These are phyloP conservation scores for Zoysia japonica DNA, from an alignment of 176 grass and related monocot genomes.

Conservation along the genomic window DNA sequence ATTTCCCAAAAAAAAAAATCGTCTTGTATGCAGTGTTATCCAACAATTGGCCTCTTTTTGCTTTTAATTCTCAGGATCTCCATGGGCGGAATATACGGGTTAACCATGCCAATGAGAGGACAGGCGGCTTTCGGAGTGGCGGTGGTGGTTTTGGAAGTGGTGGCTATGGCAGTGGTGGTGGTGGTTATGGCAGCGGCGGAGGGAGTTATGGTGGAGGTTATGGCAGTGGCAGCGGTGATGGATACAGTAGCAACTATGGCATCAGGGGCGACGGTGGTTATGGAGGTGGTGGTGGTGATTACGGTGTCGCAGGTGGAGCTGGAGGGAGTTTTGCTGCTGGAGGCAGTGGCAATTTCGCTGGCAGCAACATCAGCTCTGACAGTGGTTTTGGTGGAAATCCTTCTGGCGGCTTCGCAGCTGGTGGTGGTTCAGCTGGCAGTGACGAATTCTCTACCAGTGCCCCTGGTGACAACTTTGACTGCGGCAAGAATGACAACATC, in stretches of 20 bases:
- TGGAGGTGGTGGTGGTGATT: background rate
- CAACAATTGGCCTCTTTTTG: background rate
- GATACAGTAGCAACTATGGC: background rate
- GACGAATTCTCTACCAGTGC: slow-evolving; percentile 26
- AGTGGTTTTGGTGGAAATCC: slow-evolving; percentile 25
- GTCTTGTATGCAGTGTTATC: background rate
- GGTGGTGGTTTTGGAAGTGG: background rate
- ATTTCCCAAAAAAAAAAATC: background rate
- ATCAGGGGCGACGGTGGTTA: slow-evolving; percentile 16
- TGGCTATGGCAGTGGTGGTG: background rate
- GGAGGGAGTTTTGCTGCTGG: slow-evolving; percentile 15
- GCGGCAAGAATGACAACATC: slow-evolving; percentile 40
- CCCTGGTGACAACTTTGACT: background rate
- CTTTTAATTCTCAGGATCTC: slow-evolving; percentile 42
- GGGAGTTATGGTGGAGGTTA: background rate
- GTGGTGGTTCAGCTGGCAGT: background rate
- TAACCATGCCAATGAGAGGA: slow-evolving; percentile 61
- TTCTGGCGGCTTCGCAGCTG: slow-evolving; percentile 25
- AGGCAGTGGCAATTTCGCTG: background rate
- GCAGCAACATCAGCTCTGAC: slow-evolving; percentile 23
- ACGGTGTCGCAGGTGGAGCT: slow-evolving; percentile 17
- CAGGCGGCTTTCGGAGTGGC: slow-evolving; percentile 37
- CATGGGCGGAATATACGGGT: slow-evolving; percentile 58
- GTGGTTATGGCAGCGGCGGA: background rate
- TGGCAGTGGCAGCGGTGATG: background rate